A percentile compares a stretch with the other conserved stretches of the same genome.
phyloP scores from a whole-genome alignment of 768 basidiomycete genomes.

The Hericium coralloides region DNA sequence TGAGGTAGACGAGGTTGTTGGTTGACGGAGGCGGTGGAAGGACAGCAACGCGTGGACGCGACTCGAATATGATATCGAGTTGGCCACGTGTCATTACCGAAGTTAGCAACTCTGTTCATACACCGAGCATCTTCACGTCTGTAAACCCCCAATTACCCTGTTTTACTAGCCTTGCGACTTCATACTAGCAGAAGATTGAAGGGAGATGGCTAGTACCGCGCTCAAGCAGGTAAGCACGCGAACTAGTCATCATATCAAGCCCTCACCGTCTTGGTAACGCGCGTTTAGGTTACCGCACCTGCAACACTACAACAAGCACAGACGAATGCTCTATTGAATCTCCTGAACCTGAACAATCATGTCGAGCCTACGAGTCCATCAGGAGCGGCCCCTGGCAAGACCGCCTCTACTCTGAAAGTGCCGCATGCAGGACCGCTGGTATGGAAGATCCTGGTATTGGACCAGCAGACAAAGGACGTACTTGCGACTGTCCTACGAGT shows the following conservation, averaged over 20 bases:
- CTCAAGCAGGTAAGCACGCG: background rate
- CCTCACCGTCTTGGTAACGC: background rate
- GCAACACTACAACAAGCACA: slow-evolving; percentile 82
- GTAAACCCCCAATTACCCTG: too few relatives aligned
- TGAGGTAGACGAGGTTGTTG: too few relatives aligned
- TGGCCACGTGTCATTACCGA: background rate
- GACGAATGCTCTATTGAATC: slow-evolving; percentile 71
- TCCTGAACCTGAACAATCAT: slow-evolving; percentile 80
- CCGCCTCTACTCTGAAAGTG: slow-evolving; percentile 35
- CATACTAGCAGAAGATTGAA: background rate
- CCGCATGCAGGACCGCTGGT: slow-evolving; percentile 63
- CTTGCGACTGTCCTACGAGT: slow-evolving; percentile 92
- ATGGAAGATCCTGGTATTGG: slow-evolving; percentile 95
- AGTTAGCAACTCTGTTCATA: background rate
- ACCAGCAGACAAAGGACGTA: slow-evolving; percentile 93
- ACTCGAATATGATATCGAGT: background rate
- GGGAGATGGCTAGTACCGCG: background rate
- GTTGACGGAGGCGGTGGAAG: slow-evolving; percentile 5
- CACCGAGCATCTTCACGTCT: too few relatives aligned
- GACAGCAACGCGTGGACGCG: background rate
- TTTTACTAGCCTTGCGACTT: too few relatives aligned
- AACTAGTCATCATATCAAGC: background rate
- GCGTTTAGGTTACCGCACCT: slow-evolving; percentile 27
- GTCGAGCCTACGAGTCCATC: slow-evolving; percentile 28
- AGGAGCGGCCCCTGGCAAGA: slow-evolving; percentile 27